Percentiles rank a stretch among this genome's conserved stretches.
phyloP scores from a whole-genome alignment of 495 filamentous ascomycete species.

The Clavariopsis aquatica region DNA sequence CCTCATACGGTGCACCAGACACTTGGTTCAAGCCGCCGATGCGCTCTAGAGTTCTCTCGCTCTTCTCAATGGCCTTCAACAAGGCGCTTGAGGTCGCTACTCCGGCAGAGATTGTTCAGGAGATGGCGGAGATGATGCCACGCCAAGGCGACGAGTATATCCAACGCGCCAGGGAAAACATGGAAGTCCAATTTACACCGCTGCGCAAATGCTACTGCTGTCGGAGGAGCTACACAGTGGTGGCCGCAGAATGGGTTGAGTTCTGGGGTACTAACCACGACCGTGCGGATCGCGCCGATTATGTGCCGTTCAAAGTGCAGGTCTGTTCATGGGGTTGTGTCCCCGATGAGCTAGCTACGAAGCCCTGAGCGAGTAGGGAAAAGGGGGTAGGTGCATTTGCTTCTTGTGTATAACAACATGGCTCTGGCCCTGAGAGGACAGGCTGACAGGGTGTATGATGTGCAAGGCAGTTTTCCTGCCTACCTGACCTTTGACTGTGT shows the following conservation, averaged over 20 bases:
- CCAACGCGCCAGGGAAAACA: not conserved
- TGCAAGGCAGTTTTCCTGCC: too few relatives aligned
- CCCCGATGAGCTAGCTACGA: not conserved
- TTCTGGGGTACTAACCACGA: not conserved
- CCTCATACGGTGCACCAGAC: not conserved
- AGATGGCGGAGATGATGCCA: not conserved
- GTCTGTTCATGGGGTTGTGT: slow-evolving; percentile 26
- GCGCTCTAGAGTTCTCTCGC: not conserved
- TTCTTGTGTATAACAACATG: too few relatives aligned
- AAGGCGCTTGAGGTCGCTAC: not conserved
- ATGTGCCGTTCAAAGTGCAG: slow-evolving; percentile 1
- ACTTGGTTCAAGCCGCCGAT: not conserved
- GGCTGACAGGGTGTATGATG: too few relatives aligned
- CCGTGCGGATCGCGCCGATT: not conserved
- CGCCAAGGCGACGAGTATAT: not conserved
- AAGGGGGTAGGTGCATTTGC: too few relatives aligned
- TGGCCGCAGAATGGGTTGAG: slow-evolving; percentile 8
- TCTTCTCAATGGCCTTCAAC: not conserved
- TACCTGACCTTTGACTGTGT: too few relatives aligned
- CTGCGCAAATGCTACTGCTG: slow-evolving; percentile 3
- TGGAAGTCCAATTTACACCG: not conserved
- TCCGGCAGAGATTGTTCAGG: not conserved
- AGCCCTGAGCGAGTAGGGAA: not conserved
- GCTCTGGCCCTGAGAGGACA: too few relatives aligned
- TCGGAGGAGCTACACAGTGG: not conserved